Evolutionary conservation across 2,329 filamentous ascomycete genomes (phyloP).

Genomic region (Fusarium xyrophilum): DNA sequence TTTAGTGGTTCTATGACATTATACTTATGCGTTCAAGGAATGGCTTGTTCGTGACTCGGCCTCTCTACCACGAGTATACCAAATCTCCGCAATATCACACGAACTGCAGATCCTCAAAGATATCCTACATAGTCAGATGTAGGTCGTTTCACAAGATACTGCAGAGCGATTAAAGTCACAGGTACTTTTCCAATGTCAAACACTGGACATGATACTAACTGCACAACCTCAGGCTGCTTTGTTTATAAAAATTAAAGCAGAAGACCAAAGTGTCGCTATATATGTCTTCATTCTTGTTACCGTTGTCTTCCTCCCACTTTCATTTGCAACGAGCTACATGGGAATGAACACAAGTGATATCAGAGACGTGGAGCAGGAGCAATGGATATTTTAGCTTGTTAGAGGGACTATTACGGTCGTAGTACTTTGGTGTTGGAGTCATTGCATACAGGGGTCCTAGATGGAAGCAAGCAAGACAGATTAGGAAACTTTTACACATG

Average conservation of each 20-base stretch:
- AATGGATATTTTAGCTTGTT: neutral
- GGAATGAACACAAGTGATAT: neutral
- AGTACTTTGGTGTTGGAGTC: neutral
- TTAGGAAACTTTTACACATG: neutral
- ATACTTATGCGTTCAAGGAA: neutral
- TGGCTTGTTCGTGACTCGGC: neutral
- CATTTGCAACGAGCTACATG: neutral
- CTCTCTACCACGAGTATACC: neutral
- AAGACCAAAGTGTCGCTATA: neutral
- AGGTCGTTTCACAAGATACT: neutral
- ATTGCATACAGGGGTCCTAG: neutral
- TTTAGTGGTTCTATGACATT: neutral
- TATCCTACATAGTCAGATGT: neutral
- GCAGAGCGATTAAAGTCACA: neutral
- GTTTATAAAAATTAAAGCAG: neutral
- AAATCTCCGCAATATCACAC: neutral
- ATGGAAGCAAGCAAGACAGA: neutral
- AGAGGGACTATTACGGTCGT: fast-evolving
- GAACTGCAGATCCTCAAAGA: neutral
- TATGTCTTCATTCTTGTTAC: neutral
- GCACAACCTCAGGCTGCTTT: neutral
- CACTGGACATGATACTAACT: fast-evolving
- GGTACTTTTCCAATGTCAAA: neutral
- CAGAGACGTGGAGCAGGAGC: neutral
- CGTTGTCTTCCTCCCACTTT: neutral